phyloP scores from a whole-genome alignment of 192 early-diverging fungal species.

The Funneliformis geosporum region DNA sequence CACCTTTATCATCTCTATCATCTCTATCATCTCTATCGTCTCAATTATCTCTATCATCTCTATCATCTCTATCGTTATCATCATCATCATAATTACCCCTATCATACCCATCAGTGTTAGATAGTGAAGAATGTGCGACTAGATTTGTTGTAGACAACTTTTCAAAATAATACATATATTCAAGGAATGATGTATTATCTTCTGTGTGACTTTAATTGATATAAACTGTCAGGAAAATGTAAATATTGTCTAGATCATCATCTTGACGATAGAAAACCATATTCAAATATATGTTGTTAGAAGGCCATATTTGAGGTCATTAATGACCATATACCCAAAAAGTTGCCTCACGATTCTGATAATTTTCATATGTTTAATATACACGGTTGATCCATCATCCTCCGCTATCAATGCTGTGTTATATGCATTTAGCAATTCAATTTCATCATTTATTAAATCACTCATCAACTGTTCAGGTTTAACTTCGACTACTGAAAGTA shows the following conservation, averaged over 20 bases:
- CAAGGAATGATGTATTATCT: constrained; percentile 8
- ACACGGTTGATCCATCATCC: background rate
- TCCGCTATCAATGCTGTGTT: background rate
- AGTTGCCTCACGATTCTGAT: constrained; percentile 19
- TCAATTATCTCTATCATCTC: too few species aligned
- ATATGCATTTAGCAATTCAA: constrained; percentile 7
- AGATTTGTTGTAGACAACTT: background rate
- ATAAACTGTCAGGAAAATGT: background rate
- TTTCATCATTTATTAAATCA: background rate
- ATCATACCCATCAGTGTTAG: background rate
- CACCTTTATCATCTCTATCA: background rate
- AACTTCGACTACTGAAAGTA: constrained; percentile 25
- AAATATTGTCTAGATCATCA: constrained; percentile 3
- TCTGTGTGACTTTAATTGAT: background rate
- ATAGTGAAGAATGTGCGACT: background rate
- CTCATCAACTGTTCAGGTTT: constrained; percentile 7
- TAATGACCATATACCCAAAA: constrained; percentile 24
- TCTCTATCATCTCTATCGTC: too few species aligned
- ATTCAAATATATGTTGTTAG: constrained; percentile 14
- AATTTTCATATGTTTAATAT: constrained; percentile 1
- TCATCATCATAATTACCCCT: too few species aligned
- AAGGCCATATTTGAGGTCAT: constrained; percentile 15
- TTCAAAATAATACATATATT: constrained; percentile 30
- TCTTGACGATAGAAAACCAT: constrained; percentile 10
- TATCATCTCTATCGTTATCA: background rate